These are phyloP conservation scores for Paradendryphiella salina DNA, from an alignment of 2,329 filamentous ascomycete species.

Conservation along the genomic window DNA sequence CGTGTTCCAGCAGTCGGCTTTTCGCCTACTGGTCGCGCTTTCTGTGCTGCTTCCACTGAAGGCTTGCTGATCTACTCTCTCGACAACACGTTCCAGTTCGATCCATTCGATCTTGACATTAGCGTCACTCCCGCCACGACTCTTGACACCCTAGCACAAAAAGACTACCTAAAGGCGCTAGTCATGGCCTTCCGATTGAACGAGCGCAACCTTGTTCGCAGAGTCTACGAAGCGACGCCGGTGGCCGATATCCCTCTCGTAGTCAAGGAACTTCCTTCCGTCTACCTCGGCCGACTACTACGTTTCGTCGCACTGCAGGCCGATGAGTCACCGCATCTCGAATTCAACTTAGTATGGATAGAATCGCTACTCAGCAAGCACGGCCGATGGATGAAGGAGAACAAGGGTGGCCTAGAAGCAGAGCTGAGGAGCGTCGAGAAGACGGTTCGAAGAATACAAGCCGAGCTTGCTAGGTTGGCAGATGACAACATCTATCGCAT, in stretches of 20 bases:
- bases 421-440: conserved; percentile 83
- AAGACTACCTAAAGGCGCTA: conserved; percentile 86
- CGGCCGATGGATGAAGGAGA: conserved; percentile 81
- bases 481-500: conserved; percentile 90
- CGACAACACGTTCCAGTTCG: conserved; percentile 81
- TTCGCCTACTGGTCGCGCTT: conserved; percentile 82
- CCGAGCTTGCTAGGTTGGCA: conserved; percentile 78
- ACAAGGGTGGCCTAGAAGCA: conserved; percentile 76
- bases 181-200: conserved; percentile 98
- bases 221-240: conserved; percentile 83
- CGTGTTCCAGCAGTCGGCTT: conserved; percentile 84
- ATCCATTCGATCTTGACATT: conserved; percentile 94
- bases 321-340: conserved; percentile 88
- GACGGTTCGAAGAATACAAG: conserved; percentile 76
- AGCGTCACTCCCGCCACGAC: conserved; percentile 81
- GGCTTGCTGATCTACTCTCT: conserved; percentile 91
- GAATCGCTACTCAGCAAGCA: conserved; percentile 79
- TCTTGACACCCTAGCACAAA: conserved; percentile 69
- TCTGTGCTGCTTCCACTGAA: conserved; percentile 94
- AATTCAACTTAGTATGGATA: conserved; percentile 94
- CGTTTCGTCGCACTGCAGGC: conserved; percentile 86
- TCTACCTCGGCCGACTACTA: conserved; percentile 84
- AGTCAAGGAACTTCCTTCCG: conserved; percentile 75
- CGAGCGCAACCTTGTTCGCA: conserved; percentile 76
- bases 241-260: conserved; percentile 74